Evolutionary conservation across 83 land plant genomes (phyloP).

Genomic region (Picea abies): DNA sequence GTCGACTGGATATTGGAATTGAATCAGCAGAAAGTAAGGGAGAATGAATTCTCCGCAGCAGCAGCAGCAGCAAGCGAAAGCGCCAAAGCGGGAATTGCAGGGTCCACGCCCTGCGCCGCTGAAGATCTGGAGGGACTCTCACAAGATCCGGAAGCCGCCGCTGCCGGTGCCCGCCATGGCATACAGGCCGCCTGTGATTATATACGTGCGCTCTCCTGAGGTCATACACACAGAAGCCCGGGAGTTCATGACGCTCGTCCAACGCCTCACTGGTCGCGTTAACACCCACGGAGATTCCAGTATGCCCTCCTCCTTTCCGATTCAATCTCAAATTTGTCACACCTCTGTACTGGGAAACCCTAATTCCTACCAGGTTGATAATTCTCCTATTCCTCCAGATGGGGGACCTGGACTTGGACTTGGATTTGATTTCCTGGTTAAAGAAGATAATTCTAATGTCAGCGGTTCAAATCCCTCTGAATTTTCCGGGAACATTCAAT

Average conservation of each 20-base stretch:
- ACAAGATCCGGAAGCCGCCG: constrained; percentile 43
- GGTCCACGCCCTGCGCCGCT: constrained; percentile 62
- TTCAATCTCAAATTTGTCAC: no score
- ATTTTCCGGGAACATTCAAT: not conserved
- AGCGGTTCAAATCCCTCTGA: not conserved
- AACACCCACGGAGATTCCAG: no score
- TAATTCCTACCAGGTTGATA: not conserved
- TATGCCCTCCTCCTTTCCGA: no score
- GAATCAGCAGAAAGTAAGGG: no score
- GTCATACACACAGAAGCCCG: constrained; percentile 51
- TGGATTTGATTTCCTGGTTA: no score
- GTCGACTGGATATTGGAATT: no score
- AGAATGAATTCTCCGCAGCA: no score
- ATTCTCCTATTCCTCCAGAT: not conserved
- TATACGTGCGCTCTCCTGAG: constrained; percentile 59
- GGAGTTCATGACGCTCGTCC: constrained; percentile 62
- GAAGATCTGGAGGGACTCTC: constrained; percentile 25
- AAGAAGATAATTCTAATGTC: not conserved
- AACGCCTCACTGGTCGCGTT: constrained; percentile 55
- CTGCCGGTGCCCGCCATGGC: constrained; percentile 23
- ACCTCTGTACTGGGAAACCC: no score
- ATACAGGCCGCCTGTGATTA: constrained; percentile 36
- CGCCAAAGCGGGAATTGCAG: constrained; percentile 18
- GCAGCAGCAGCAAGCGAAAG: no score
- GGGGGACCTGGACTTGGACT: no score